phyloP scores from a whole-genome alignment of 1,139 yeast species.

The Kazachstania sp. region DNA sequence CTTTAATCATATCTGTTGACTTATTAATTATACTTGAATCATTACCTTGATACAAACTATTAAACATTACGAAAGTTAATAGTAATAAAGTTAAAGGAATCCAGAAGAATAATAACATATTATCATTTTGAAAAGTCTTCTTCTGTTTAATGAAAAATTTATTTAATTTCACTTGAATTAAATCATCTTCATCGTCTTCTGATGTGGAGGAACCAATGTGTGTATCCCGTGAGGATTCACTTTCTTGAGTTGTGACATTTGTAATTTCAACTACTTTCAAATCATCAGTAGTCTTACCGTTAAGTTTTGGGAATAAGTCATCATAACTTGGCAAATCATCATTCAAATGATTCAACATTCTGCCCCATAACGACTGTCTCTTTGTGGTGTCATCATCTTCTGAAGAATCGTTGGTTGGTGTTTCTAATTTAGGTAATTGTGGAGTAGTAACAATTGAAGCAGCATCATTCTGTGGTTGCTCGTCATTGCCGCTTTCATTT shows the following conservation, averaged over 20 bases:
- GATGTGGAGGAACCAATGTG: conserved; percentile 8
- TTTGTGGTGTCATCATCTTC: conserved; percentile 4
- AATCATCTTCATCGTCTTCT: conserved; percentile 38
- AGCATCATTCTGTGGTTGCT: conserved; percentile 11
- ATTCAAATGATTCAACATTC: conserved; percentile 51
- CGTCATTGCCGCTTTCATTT: background rate
- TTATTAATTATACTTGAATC: conserved; percentile 21
- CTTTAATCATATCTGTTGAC: conserved; percentile 34
- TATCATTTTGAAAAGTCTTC: conserved; percentile 61
- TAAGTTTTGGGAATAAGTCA: conserved; percentile 57
- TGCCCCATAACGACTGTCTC: conserved; percentile 45
- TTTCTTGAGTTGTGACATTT: background rate
- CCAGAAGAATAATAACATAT: conserved; percentile 85
- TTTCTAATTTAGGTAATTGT: background rate
- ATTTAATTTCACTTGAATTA: conserved; percentile 45
- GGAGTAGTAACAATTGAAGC: background rate
- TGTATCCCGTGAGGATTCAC: background rate
- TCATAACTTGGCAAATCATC: conserved; percentile 67
- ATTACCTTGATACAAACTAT: conserved; percentile 40
- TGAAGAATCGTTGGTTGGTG: background rate
- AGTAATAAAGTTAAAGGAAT: conserved; percentile 54
- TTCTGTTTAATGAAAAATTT: conserved; percentile 53
- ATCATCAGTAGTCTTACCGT: background rate
- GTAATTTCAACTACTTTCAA: background rate
- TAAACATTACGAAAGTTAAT: conserved; percentile 43